phyloP scores from a whole-genome alignment of 2,329 filamentous ascomycete species.

The Aspergillus persii region DNA sequence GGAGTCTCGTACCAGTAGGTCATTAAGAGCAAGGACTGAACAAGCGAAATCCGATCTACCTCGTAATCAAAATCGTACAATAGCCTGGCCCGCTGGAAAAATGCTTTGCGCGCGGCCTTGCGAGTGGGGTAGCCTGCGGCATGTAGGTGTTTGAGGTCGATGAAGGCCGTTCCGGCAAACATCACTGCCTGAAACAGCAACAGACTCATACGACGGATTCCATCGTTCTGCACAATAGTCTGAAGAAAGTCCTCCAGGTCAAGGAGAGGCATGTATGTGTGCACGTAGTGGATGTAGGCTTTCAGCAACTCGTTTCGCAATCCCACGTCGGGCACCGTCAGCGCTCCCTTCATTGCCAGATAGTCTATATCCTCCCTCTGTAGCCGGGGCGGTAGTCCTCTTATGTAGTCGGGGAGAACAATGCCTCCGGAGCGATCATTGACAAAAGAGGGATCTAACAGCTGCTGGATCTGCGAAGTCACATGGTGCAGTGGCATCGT shows the following conservation, averaged over 20 bases:
- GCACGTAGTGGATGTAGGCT: slow-evolving; percentile 83
- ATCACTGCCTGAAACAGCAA: slow-evolving; percentile 91
- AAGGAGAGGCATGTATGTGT: slow-evolving; percentile 89
- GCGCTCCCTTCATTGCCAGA: slow-evolving; percentile 77
- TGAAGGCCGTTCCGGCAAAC: slow-evolving; percentile 87
- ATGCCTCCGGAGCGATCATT: slow-evolving; percentile 48
- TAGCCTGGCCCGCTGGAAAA: slow-evolving; percentile 84
- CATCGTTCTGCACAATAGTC: slow-evolving; percentile 63
- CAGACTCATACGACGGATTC: slow-evolving; percentile 71
- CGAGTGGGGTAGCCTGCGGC: slow-evolving; percentile 74
- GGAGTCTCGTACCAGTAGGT: slow-evolving; percentile 98
- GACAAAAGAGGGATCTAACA: slow-evolving; percentile 46
- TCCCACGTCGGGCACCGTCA: slow-evolving; percentile 67
- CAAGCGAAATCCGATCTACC: slow-evolving; percentile 79
- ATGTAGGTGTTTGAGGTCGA: slow-evolving; percentile 73
- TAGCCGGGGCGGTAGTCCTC: slow-evolving; percentile 73
- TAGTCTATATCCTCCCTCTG: slow-evolving; percentile 80
- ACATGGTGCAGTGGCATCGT: slow-evolving; percentile 37
- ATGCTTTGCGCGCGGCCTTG: slow-evolving; percentile 79
- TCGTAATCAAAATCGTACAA: slow-evolving; percentile 97
- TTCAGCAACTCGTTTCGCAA: slow-evolving; percentile 79
- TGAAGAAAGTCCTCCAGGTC: slow-evolving; percentile 62
- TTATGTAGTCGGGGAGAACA: slow-evolving; percentile 67
- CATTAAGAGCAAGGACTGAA: slow-evolving; percentile 86
- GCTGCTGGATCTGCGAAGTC: slow-evolving; percentile 36